phyloP scores from a whole-genome alignment of 2,329 filamentous ascomycete genomes.

The Thielaviopsis ethacetica region DNA sequence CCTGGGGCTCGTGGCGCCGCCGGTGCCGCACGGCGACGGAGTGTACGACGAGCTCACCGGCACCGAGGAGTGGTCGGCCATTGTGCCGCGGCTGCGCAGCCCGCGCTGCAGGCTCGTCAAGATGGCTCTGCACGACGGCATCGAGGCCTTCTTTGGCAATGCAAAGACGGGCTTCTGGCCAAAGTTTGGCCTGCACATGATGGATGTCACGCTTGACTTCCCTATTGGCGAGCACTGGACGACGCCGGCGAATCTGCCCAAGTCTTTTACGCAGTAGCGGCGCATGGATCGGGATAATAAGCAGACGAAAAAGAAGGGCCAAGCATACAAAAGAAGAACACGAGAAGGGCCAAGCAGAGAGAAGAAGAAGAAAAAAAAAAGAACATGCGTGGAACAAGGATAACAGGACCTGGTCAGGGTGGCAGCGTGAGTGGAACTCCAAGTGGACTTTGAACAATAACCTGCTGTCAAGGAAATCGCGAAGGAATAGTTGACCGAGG shows the following conservation, averaged over 20 bases:
- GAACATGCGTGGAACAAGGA: too few relatives aligned
- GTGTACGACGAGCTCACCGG: slow-evolving; percentile 27
- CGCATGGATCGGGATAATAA: too few relatives aligned
- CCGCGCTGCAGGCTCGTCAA: not conserved
- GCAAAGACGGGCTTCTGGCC: not conserved
- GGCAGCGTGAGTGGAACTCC: too few relatives aligned
- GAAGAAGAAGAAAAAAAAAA: too few relatives aligned
- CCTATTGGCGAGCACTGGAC: slow-evolving; percentile 1
- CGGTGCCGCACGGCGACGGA: slow-evolving; percentile 25
- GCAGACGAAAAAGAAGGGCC: too few relatives aligned
- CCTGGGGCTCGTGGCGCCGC: slow-evolving; percentile 29
- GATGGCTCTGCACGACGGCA: not conserved
- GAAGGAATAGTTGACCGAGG: too few relatives aligned
- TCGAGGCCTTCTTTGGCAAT: slow-evolving; percentile 11
- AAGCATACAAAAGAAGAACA: too few relatives aligned
- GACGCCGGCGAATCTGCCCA: not conserved
- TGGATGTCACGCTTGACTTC: not conserved
- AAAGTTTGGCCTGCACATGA: not conserved
- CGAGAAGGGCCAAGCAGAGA: not conserved
- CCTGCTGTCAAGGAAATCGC: too few relatives aligned
- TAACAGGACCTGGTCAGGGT: too few relatives aligned
- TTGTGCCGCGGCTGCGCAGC: slow-evolving; percentile 16
- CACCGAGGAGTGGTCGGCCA: slow-evolving; percentile 29
- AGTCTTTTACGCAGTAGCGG: not conserved
- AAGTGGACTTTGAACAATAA: too few relatives aligned